Evolutionary conservation across 257 asterid genomes (phyloP).

Genomic region (Plantago elongata): DNA sequence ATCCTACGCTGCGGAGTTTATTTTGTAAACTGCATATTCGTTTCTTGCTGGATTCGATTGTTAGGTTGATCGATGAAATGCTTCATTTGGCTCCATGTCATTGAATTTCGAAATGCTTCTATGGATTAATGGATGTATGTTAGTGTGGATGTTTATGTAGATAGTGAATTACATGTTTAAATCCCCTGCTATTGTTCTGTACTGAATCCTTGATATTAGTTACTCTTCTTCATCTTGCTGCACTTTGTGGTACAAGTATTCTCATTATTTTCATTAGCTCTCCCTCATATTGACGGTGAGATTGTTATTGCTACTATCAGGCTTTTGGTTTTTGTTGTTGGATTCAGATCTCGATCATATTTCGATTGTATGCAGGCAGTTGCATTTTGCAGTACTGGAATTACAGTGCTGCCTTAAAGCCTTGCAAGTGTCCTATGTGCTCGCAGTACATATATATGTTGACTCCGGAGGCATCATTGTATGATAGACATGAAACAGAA

Average conservation of each 20-base stretch:
- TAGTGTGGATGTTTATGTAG: too few species aligned
- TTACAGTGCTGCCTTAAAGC: conserved; percentile 53
- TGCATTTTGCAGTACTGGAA: conserved; percentile 84
- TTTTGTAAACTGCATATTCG: too few species aligned
- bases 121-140: too few species aligned
- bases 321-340: too few species aligned
- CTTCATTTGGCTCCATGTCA: too few species aligned
- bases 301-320: conserved; percentile 1
- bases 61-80: too few species aligned
- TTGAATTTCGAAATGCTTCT: too few species aligned
- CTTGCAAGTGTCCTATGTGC: conserved; percentile 92
- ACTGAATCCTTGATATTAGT: background rate
- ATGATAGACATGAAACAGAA: conserved; percentile 34
- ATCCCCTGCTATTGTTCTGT: background rate
- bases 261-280: background rate
- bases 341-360: too few species aligned
- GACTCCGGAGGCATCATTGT: conserved; percentile 62
- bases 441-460: conserved; percentile 44
- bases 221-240: background rate
- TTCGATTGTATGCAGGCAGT: conserved; percentile 37
- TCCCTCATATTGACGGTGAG: background rate
- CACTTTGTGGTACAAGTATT: background rate
- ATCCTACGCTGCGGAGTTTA: too few species aligned
- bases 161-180: too few species aligned
- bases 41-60: too few species aligned